A percentile compares a stretch with the other conserved stretches of the same genome.
phyloP scores from a whole-genome alignment of 2,329 filamentous ascomycete species.

The Polychaeton citri region DNA sequence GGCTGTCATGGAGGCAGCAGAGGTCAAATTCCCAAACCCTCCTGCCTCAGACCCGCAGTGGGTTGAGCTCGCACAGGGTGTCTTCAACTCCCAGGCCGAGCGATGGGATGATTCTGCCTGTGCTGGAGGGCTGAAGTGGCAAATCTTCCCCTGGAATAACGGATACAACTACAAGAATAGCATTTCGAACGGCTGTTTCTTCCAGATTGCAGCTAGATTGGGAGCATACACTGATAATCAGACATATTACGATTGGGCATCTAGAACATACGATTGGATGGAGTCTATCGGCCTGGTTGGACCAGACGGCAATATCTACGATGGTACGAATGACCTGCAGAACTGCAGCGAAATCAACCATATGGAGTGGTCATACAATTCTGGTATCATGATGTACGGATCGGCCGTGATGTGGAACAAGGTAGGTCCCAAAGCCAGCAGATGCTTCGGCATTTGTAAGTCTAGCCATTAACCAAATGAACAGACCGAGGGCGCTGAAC shows the following conservation, averaged over 20 bases:
- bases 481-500: slow-evolving; percentile 10
- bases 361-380: slow-evolving; percentile 33
- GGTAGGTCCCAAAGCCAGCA: slow-evolving; percentile 2
- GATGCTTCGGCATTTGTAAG: neutral
- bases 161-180: slow-evolving; percentile 36
- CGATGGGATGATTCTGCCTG: slow-evolving; percentile 26
- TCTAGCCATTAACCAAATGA: neutral
- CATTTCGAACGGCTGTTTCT: slow-evolving; percentile 40
- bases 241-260: slow-evolving; percentile 54
- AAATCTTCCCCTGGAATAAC: slow-evolving; percentile 33
- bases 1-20: slow-evolving; percentile 43
- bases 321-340: slow-evolving; percentile 32
- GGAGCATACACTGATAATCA: slow-evolving; percentile 27
- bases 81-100: slow-evolving; percentile 26
- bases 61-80: slow-evolving; percentile 31
- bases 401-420: slow-evolving; percentile 35
- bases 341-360: slow-evolving; percentile 34
- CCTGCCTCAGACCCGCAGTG: slow-evolving; percentile 28
- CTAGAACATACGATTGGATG: slow-evolving; percentile 24
- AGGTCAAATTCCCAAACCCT: slow-evolving; percentile 35
- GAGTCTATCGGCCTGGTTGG: slow-evolving; percentile 43
- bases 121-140: slow-evolving; percentile 23
- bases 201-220: slow-evolving; percentile 33
- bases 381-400: slow-evolving; percentile 33
- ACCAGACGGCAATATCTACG: slow-evolving; percentile 32